Percentiles rank a stretch among this genome's conserved stretches.
phyloP scores from a whole-genome alignment of 225 moss, liverwort and hornwort species.

The Pseudisothecium myosuroides region DNA sequence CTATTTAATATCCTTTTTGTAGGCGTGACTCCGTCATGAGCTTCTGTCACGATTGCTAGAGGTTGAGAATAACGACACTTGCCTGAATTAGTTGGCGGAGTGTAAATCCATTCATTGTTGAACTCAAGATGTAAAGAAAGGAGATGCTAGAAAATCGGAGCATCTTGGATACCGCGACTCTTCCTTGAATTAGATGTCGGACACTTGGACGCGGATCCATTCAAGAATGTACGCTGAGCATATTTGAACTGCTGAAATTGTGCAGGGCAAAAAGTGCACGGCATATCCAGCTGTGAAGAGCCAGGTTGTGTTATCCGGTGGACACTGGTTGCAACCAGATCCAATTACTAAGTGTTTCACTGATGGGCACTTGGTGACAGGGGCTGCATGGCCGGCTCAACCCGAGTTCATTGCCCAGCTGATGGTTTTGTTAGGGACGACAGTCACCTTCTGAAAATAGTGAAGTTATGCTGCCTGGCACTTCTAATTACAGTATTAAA shows the following conservation, averaged over 20 bases:
- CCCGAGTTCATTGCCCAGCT: slow-evolving; percentile 83
- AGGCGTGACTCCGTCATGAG: background rate
- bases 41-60: background rate
- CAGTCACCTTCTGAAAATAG: slow-evolving; percentile 34
- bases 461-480: background rate
- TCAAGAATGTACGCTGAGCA: background rate
- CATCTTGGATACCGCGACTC: background rate
- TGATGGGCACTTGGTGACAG: slow-evolving; percentile 76
- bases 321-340: slow-evolving; percentile 63
- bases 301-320: slow-evolving; percentile 66
- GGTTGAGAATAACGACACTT: background rate
- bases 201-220: too few relatives aligned
- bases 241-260: background rate
- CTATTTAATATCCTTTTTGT: background rate
- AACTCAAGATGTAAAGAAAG: background rate
- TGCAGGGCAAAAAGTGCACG: slow-evolving; percentile 88
- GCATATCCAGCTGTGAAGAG: slow-evolving; percentile 90
- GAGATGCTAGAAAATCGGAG: background rate
- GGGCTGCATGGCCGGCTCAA: slow-evolving; percentile 95
- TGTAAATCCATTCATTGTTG: background rate
- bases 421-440: slow-evolving; percentile 44
- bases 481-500: background rate
- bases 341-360: slow-evolving; percentile 86
- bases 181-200: background rate
- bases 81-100: background rate